These are phyloP conservation scores for Trypanosoma boissoni DNA, from an alignment of 208 protist species.

Conservation along the genomic window DNA sequence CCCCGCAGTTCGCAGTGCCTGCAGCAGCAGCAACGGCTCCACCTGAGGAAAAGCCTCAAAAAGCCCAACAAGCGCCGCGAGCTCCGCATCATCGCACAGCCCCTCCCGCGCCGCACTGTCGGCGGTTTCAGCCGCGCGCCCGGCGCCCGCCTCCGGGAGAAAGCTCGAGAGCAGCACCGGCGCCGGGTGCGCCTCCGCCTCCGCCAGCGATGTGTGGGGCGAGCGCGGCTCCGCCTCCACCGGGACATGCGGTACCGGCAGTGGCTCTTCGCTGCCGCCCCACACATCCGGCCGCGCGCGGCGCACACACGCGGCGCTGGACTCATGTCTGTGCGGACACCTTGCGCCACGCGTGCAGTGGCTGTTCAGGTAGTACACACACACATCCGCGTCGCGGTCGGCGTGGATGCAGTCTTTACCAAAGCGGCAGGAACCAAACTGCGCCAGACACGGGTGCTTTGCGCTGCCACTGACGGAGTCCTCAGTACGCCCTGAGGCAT, in stretches of 20 bases:
- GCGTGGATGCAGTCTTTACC: constrained; percentile 52
- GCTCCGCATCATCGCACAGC: constrained; percentile 27
- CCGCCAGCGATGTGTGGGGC: not conserved
- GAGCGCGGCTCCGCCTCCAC: no score
- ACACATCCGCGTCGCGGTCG: constrained; percentile 66
- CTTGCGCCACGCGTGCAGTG: constrained; percentile 36
- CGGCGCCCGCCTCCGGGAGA: constrained; percentile 28
- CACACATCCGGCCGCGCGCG: constrained; percentile 14
- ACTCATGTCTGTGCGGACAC: constrained; percentile 70
- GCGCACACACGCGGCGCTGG: constrained; percentile 34
- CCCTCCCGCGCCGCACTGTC: not conserved
- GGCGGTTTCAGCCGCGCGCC: constrained; percentile 6
- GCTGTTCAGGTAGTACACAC: constrained; percentile 60
- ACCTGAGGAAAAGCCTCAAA: constrained; percentile 43
- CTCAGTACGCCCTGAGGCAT: not conserved
- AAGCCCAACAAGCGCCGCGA: constrained; percentile 41
- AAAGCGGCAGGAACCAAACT: constrained; percentile 74
- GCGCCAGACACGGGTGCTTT: constrained; percentile 67
- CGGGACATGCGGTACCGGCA: no score
- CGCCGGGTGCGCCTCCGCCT: not conserved
- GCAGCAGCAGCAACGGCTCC: constrained; percentile 50
- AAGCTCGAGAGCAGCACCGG: constrained; percentile 13
- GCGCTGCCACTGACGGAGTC: no score
- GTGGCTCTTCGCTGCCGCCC: not conserved
- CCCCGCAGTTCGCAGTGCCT: constrained; percentile 48